These are phyloP conservation scores for Ilyonectria mors-panacis DNA, from an alignment of 2,329 filamentous ascomycete species.

Conservation along the genomic window DNA sequence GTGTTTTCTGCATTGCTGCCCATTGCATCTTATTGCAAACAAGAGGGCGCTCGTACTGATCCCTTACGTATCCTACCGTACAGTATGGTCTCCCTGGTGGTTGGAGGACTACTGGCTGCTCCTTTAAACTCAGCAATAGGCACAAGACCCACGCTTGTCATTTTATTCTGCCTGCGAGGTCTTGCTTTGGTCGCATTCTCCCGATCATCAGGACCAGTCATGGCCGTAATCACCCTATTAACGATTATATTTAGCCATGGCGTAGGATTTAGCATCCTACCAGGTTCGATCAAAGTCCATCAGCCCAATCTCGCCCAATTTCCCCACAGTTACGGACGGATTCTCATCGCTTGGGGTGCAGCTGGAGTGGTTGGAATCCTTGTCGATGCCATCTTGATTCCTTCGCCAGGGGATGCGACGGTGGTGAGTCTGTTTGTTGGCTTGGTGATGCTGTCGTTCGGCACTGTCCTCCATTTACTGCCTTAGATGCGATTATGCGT, in stretches of 20 bases:
- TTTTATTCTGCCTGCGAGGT: slow-evolving; percentile 8
- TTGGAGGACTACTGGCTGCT: slow-evolving; percentile 19
- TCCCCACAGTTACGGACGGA: slow-evolving; percentile 4
- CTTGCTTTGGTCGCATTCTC: slow-evolving; percentile 8
- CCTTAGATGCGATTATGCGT: background rate
- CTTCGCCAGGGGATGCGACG: background rate
- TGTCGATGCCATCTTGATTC: background rate
- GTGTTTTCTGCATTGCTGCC: slow-evolving; percentile 13
- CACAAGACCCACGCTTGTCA: background rate
- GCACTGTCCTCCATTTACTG: background rate
- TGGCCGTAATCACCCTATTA: background rate
- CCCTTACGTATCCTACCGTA: background rate
- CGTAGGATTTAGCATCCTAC: slow-evolving; percentile 22
- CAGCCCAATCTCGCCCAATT: background rate
- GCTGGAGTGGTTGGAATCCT: slow-evolving; percentile 3
- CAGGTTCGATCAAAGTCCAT: slow-evolving; percentile 14
- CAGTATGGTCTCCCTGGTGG: slow-evolving; percentile 9
- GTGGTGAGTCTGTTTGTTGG: background rate
- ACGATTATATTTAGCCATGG: slow-evolving; percentile 15
- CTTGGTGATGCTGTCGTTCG: background rate
- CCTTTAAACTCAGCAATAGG: slow-evolving; percentile 6
- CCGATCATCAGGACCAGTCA: background rate
- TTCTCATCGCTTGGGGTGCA: slow-evolving; percentile 12
- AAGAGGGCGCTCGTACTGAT: background rate
- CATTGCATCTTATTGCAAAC: background rate